Evolutionary conservation across 106 monocot species (phyloP), one percentile per base, ranked within the genome.

Genomic region (Dioscorea dumetorum): DNA sequence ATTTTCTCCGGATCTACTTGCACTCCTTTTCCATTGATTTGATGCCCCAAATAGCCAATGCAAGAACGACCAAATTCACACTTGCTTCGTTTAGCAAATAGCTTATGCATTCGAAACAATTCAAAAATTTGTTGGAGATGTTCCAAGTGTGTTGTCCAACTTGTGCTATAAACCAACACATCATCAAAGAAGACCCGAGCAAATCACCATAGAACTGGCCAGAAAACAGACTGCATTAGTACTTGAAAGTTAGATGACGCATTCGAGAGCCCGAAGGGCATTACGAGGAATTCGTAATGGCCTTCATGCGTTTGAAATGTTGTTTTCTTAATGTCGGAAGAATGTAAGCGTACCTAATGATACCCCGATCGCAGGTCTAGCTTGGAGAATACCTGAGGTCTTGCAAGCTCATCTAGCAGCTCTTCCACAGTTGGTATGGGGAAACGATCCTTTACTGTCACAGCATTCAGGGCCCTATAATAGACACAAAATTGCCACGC

Each of bases 341-440:
- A 11, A 0, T 2, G 0, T 51, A 79, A 58, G 41, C 67, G 24
- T 0, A 79, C 41, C 21, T 79, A 68, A 22, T 79, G 79, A 50
- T 74, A 79, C 0, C 73, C 68, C 4, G 60, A 41, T 5, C 57
- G 22, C 1, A 78, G 33, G 20, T 76, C 76, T 0, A 76, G 24
- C 22, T 76, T 76, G 14, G 76, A 62, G 61, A 76, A 76, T 21
- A 67, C 12, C 4, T 14, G 13, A 9, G 76, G 48, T n/a, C 76
- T 62, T 41, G 62, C 15, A 2, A 76, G 33, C 28, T 76, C 76
- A 53, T 76, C 76, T 0, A 76, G 15, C 2, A 76, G 19, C 4
- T 76, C 76, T 34, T 76, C 76, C 0, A 76, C 33, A 0, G 22
- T 48, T 0, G 76, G 68, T 56, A 41, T 41, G 6, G 76, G 41